Conservation (phyloP, 371 early-diverging fungal genomes). For the Mucor lusitanicus region DNA sequence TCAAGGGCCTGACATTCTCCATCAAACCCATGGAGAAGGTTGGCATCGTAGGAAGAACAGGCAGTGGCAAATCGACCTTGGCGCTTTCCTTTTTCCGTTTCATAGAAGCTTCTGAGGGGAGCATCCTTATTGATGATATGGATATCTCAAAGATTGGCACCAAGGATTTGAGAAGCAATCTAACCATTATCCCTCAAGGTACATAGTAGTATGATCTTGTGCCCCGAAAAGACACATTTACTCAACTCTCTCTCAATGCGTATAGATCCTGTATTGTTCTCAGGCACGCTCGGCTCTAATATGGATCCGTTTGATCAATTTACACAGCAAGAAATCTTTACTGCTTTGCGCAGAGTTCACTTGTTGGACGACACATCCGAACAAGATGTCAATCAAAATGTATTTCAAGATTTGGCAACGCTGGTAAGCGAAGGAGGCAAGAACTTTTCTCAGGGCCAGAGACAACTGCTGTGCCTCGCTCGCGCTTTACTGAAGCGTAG, state of each 20-base stretch:
- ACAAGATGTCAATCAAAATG: constrained; percentile 41
- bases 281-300: constrained; percentile 66
- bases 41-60: constrained; percentile 74
- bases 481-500: constrained; percentile 68
- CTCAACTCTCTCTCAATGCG: neutral
- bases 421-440: constrained; percentile 68
- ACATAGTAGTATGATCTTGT: neutral
- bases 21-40: constrained; percentile 56
- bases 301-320: constrained; percentile 68
- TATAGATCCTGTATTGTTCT: constrained; percentile 68
- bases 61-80: constrained; percentile 79
- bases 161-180: constrained; percentile 63
- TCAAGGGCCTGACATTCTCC: constrained; percentile 56
- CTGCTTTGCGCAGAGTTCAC: constrained; percentile 59
- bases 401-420: constrained; percentile 35
- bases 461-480: constrained; percentile 81
- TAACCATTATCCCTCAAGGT: constrained; percentile 78
- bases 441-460: constrained; percentile 82
- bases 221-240: neutral
- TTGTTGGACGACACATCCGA: constrained; percentile 27
- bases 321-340: constrained; percentile 66
- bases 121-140: constrained; percentile 73
- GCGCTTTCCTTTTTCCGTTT: constrained; percentile 76
- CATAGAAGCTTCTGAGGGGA: constrained; percentile 67
- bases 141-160: constrained; percentile 73